Base-by-base conservation (phyloP, 441 rosid genomes). In the Adansonia madagascariensis region DNA sequence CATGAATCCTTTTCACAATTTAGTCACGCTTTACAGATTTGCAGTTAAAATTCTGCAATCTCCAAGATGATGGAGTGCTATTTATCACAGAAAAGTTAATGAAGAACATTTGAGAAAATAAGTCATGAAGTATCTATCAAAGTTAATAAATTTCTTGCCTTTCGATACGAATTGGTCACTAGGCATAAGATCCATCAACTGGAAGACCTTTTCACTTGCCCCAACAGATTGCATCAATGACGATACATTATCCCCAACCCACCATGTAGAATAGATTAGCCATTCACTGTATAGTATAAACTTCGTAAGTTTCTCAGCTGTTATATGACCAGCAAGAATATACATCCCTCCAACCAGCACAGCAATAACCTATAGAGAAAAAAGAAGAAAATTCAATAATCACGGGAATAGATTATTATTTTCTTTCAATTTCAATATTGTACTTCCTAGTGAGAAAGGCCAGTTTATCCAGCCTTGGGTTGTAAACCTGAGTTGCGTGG, bases 161-260 rank as follows among this genome's bases (percentile, higher is more conserved):
- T 92, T 81, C 55, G 95, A 83, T 73, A 72, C 74, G 80, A 95
- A 92, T 73, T 92, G 99, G 57, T 85, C 88, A 84, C 97, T 92
- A 53, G 92, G 92, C 82, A 82, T 78, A 83, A 95, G 94, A 88
- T 95, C 97, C 97, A 95, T 95, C 89, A 95, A 82, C 71, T 92
- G 96, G 87, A 95, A 95, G 80, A 95, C 99, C 83, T 93, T 95
- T 87, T 93, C 99, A 75, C 98, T 95, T 49, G 99, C 99, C 77
- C 99, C 99, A 80, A 93, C 89, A 76, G 99, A 93, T 83, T 95
- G 99, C 98, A 95, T 93, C 83, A 95, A 78, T 63, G 90, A 86
- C 22, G 97, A 93, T 81, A 95, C 75, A 82, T 88, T 95, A 87
- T 95, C 99, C 75, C 98, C 98, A 71, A 91, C 94, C 97, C 95